Conservation (phyloP, 495 filamentous ascomycete species). For the Daldinia loculata region DNA sequence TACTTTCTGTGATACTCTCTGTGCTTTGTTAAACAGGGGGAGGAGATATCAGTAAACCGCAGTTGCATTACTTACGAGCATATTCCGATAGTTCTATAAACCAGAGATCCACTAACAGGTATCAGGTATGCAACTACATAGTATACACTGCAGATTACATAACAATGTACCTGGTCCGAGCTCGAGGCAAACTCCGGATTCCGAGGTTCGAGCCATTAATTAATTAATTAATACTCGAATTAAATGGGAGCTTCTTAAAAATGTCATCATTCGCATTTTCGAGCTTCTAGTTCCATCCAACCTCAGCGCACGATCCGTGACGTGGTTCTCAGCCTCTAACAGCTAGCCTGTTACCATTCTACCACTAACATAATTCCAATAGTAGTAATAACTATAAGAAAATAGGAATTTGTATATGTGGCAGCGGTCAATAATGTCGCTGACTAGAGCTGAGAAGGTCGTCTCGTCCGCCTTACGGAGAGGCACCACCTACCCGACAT, state of each 20-base stretch:
- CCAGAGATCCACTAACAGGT: too few relatives aligned
- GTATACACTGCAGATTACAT: neutral
- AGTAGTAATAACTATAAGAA: neutral
- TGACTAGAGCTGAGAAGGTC: constrained; percentile 46
- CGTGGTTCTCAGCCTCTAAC: neutral
- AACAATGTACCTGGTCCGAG: neutral
- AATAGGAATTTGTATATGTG: neutral
- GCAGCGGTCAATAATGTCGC: constrained; percentile 43
- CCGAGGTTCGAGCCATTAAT: neutral
- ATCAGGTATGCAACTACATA: too few relatives aligned
- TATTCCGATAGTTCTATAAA: too few relatives aligned
- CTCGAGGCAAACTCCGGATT: neutral
- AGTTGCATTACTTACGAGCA: too few relatives aligned
- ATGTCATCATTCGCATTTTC: neutral
- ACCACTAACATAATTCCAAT: neutral
- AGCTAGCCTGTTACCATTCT: neutral
- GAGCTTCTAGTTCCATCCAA: neutral
- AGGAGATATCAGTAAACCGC: too few relatives aligned
- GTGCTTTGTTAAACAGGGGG: too few relatives aligned
- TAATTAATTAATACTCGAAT: constrained; percentile 1
- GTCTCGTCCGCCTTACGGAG: constrained; percentile 45
- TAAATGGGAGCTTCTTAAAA: neutral
- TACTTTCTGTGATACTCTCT: too few relatives aligned
- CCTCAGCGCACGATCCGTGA: neutral
- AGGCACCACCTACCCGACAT: constrained; percentile 20